These are phyloP conservation scores for Gnaphalium uliginosum DNA, from an alignment of 129 eudicot genomes.

Conservation along the genomic window DNA sequence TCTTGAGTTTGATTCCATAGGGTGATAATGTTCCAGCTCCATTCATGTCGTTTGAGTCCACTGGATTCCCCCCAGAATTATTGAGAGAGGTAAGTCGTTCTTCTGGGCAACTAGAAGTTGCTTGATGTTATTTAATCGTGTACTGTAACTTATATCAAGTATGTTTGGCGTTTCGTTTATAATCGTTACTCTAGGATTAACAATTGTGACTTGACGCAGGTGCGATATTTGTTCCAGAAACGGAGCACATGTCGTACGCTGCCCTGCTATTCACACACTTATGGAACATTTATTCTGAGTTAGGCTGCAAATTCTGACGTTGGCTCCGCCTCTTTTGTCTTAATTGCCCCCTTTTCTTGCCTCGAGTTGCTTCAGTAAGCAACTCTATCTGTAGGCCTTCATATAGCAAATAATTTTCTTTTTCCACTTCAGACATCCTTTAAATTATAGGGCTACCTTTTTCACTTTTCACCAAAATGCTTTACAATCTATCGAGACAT, in stretches of 20 bases:
- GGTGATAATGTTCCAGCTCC: constrained; percentile 96
- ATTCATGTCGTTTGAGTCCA: constrained; percentile 83
- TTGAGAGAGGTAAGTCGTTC: constrained; percentile 76
- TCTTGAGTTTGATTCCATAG: constrained; percentile 38
- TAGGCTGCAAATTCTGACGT: constrained; percentile 86
- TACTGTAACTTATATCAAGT: neutral
- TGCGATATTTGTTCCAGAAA: constrained; percentile 99
- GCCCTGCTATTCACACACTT: constrained; percentile 80
- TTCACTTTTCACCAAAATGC: neutral
- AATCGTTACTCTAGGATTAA: constrained; percentile 45
- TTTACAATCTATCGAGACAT: neutral
- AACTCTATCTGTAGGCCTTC: constrained; percentile 59
- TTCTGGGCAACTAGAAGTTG: neutral
- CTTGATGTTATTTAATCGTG: neutral
- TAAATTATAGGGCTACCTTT: neutral
- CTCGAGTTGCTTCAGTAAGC: constrained; percentile 99
- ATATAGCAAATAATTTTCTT: constrained; percentile 25
- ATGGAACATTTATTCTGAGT: constrained; percentile 62
- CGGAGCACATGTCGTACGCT: constrained; percentile 99
- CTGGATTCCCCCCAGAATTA: constrained; percentile 87
- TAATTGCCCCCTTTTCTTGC: constrained; percentile 82
- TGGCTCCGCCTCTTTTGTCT: constrained; percentile 71
- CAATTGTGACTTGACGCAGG: constrained; percentile 83
- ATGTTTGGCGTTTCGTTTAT: neutral
- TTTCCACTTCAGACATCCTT: neutral